Conservation (phyloP, 2,329 filamentous ascomycete species). For the Aspergillus niger region DNA sequence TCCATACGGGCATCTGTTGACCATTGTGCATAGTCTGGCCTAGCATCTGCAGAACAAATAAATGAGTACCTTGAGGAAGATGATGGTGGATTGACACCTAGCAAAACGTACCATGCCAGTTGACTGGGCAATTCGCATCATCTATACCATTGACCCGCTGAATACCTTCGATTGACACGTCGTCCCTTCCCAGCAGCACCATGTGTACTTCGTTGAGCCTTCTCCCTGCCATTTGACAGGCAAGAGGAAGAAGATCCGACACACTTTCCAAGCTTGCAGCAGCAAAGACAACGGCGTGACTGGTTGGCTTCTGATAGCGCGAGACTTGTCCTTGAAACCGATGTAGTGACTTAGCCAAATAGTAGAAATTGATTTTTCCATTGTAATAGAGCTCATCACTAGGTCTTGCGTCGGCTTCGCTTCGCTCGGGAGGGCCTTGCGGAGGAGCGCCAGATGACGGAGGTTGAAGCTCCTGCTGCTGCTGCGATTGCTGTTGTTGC, state of each 20-base stretch:
- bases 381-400: constrained; percentile 57
- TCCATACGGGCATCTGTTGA: constrained; percentile 73
- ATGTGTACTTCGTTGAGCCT: constrained; percentile 77
- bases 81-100: constrained; percentile 43
- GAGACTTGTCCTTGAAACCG: constrained; percentile 59
- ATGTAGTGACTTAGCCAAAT: constrained; percentile 65
- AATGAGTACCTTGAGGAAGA: constrained; percentile 5
- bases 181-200: constrained; percentile 72
- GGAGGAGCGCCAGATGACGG: constrained; percentile 10
- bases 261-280: constrained; percentile 73
- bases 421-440: constrained; percentile 17
- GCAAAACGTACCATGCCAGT: constrained; percentile 56
- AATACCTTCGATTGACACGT: constrained; percentile 69
- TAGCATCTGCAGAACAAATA: constrained; percentile 58
- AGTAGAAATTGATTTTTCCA: constrained; percentile 69
- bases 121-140: constrained; percentile 64
- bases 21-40: constrained; percentile 69
- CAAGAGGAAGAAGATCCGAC: constrained; percentile 72
- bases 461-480: constrained; percentile 7
- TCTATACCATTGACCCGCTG: constrained; percentile 78
- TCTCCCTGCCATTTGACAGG: constrained; percentile 78
- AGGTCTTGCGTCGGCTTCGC: constrained; percentile 23
- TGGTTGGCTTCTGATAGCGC: constrained; percentile 58
- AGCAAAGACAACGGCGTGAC: constrained; percentile 69
- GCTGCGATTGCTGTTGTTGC: background rate